Evolutionary conservation across 129 eudicot genomes (phyloP), one percentile per base, ranked within the genome.

Genomic region (Ambrosia trifida): DNA sequence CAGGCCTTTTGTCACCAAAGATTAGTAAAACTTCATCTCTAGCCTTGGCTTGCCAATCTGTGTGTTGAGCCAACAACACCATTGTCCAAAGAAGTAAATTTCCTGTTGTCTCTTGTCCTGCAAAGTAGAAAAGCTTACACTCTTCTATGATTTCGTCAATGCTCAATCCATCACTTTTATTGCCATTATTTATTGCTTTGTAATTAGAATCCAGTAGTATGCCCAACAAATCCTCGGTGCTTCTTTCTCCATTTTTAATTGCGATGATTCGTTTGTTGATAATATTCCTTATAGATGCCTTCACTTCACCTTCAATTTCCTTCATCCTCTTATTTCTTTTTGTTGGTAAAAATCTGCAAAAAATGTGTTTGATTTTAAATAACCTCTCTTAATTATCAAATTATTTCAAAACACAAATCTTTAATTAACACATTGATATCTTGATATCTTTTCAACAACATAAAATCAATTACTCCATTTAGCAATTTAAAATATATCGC

Each of bases 121-220:
- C 44, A 40, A 40, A 40, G 44, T 40, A 40, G 44, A 40, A 40
- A 40, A 40, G 44, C 44, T 40, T 40, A 16, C 67, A 62, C 17
- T 62, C 67, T 62, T 62, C 67, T 4, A 62, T 62, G 67, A 62
- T 18, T 62, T 62, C 67, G 5, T 62, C 67, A 35, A 62, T 62
- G 11, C 45, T 62, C 33, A 62, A 62, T 7, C 67, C 67, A n/a
- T 16, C 33, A 35, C 33, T 32, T 20, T 0, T 35, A 17, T 16
- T 16, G 14, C 67, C 67, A 5, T 35, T 46, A 33, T 62, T 41
- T 32, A 62, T 62, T 35, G 35, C 67, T n/a, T 62, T 40, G 9
- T 40, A 40, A 40, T 7, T 40, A 10, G 44, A 40, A 40, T 40
- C 44, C 44, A 40, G 44, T 32, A 62, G 67, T 12, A 62, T 62